Evolutionary conservation across 108 stramenopile genomes (phyloP), one percentile per base, ranked within the genome.

Genomic region (Discostella pseudostelligera): DNA sequence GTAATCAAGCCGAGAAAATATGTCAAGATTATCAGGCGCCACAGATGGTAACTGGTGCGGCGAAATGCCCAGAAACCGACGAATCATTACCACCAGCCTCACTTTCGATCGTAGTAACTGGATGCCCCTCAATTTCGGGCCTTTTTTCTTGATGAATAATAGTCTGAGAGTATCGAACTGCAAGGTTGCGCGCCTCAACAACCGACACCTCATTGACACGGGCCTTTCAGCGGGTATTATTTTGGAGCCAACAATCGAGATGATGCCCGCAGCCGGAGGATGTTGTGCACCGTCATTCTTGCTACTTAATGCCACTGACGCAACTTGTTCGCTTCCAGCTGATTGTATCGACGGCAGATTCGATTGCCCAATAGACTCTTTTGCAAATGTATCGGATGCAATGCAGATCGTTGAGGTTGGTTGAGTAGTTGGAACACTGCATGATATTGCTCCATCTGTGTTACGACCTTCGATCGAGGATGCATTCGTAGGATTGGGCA

Each of bases 31-130:
- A 2, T 62, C 14, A 8, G 42, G 42, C 7, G 9, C 45, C 4
- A 19, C 51, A 8, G 11, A 2, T 53, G 11, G 16, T 13, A 49
- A 44, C 11, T 25, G 20, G 43, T 40, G 19, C 8, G 45, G 22
- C 16, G 61, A 22, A 24, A 22, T 26, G 26, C 43, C 43, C 10
- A 44, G 29, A 7, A 62, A 11, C 10, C 46, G 29, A 2, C 29
- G 47, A 16, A 62, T 12, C 25, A 62, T 11, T 36, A 62, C 46
- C 26, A 62, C 62, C n/a, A 62, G 62, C 19, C 62, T 47, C 20
- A 62, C 62, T 44, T 62, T 62, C 16, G 62, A 43, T 19, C 62
- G 20, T 12, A 62, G 47, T 1, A 62, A 45, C 36, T 40, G 28
- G 44, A 62, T 62, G 24, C 62, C 62, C 10, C 62, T 22, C 29